Base-by-base conservation (phyloP, 2,329 filamentous ascomycete species). In the Colletotrichum acutatum region DNA sequence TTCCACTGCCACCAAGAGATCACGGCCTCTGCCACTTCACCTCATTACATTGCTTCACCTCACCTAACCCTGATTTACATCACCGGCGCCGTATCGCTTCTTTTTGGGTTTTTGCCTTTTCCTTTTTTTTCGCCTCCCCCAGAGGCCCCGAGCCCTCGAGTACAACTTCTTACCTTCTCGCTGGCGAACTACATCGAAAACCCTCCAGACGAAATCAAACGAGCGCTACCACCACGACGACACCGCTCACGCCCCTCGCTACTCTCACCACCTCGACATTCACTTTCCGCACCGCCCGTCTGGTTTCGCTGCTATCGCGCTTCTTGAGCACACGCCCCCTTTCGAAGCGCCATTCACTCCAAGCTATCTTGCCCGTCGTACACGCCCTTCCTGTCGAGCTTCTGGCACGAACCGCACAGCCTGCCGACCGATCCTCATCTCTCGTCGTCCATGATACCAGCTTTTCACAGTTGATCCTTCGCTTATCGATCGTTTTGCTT, bases 341-440 rank as follows among this genome's bases (percentile, higher is more conserved):
- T 24, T 46, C 71, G 66, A 49, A 73, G 49, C 71, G 71, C 71
- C 49, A n/a, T 64, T 46, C 61, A 73, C 28, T 66, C 46, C 34
- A 61, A 67, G 66, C 60, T 71, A 66, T 37, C 30, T 59, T 64
- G 19, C 26, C 46, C 67, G 56, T 57, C 66, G 66, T 71, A 54
- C 24, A 73, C 71, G 42, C 54, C 66, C 61, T 32, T 65, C 34
- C 71, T 61, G 46, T 71, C 67, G 66, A 62, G 60, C 66, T 66
- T 26, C 71, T 72, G 61, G 66, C 71, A 66, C 71, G 71, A 72
- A 61, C 49, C 71, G 66, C 71, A 72, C 66, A 70, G 66, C 34
- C 66, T 72, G 60, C 34, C 71, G 54, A 52, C 66, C 59, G 42
- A 49, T 60, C 64, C 11, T 49, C 16, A 9, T 24, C 61, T 42